Conservation (phyloP, 352 stramenopile genomes). For the Phytophthora cactorum region DNA sequence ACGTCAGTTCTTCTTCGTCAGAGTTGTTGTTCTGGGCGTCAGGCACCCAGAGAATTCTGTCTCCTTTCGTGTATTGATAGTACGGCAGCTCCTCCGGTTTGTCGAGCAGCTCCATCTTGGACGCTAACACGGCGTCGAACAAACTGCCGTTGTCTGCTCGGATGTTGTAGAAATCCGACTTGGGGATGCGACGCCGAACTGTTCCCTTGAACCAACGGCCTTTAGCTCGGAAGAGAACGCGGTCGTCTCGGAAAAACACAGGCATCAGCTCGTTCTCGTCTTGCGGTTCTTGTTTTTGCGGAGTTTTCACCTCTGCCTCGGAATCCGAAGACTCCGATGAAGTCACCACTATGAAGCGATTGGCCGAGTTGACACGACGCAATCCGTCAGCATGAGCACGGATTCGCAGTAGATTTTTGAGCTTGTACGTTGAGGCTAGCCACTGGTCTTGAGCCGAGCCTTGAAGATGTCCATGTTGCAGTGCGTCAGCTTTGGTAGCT, state of each 20-base stretch:
- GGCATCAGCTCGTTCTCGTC: slow-evolving; percentile 29
- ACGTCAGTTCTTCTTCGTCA: slow-evolving; percentile 33
- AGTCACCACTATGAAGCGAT: slow-evolving; percentile 50
- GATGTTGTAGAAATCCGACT: slow-evolving; percentile 68
- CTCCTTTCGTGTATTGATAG: slow-evolving; percentile 38
- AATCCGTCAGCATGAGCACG: slow-evolving; percentile 56
- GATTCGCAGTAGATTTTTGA: slow-evolving; percentile 54
- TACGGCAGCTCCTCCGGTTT: slow-evolving; percentile 24
- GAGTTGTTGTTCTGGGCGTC: slow-evolving; percentile 17
- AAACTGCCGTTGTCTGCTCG: slow-evolving; percentile 49
- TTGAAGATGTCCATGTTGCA: slow-evolving; percentile 3
- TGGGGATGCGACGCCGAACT: slow-evolving; percentile 43
- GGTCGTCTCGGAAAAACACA: slow-evolving; percentile 56
- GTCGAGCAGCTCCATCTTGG: slow-evolving; percentile 47
- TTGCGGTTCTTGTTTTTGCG: slow-evolving; percentile 31
- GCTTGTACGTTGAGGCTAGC: slow-evolving; percentile 45
- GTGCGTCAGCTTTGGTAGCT: background rate
- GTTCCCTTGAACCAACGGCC: slow-evolving; percentile 44
- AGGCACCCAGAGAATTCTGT: slow-evolving; percentile 49
- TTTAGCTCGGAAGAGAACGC: slow-evolving; percentile 52
- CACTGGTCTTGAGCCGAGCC: slow-evolving; percentile 14
- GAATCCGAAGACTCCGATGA: slow-evolving; percentile 41
- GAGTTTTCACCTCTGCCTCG: slow-evolving; percentile 30
- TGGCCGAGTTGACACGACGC: slow-evolving; percentile 54
- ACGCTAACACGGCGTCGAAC: slow-evolving; percentile 51